Base-by-base conservation (phyloP, 2,329 filamentous ascomycete genomes). In the Claviceps purpurea region DNA sequence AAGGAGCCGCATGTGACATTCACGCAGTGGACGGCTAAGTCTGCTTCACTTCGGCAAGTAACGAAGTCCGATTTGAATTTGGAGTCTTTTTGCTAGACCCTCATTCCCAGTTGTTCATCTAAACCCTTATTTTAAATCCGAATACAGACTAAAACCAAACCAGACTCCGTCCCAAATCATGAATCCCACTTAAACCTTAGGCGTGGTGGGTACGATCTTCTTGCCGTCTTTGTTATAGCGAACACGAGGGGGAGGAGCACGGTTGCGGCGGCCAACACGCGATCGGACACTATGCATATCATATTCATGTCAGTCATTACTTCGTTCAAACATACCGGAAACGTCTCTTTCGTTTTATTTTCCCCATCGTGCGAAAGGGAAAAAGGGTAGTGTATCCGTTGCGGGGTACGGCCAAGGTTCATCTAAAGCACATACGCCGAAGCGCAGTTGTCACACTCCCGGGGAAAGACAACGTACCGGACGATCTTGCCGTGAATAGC, bases 401-500 rank as follows among this genome's bases (percentile, higher is more conserved):
- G 40, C 46, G 46, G 48, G 22, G 70, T 72, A 73, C 74, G 68
- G 72, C 76, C 77, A 80, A 81, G 78, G 77, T 68, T 81, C 77
- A 70, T 77, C 75, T 74, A 68, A 74, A 73, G 68, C 68, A 69
- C 70, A 72, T 72, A 69, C 70, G 68, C 66, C 63, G 61, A 59
- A 66, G 67, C 66, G 71, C 67, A 78, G 77, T 79, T 78, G 76
- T 79, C 76, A 74, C 65, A 69, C 76, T 75, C 74, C 72, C 66
- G 61, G 68, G 30, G 69, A 68, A 76, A 72, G 72, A 68, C 68
- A 73, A 82, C 90, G 76, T 93, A 97, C 91, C 93, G 91, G 77
- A 98, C 94, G 75, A 98, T 98, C 87, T 98, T 98, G 83, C 93
- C 93, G 83, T 98, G 93, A 65, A 98, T 98, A 71, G 93, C 93